Evolutionary conservation across 768 basidiomycete species (phyloP).

Genomic region (Astraeus odoratus): DNA sequence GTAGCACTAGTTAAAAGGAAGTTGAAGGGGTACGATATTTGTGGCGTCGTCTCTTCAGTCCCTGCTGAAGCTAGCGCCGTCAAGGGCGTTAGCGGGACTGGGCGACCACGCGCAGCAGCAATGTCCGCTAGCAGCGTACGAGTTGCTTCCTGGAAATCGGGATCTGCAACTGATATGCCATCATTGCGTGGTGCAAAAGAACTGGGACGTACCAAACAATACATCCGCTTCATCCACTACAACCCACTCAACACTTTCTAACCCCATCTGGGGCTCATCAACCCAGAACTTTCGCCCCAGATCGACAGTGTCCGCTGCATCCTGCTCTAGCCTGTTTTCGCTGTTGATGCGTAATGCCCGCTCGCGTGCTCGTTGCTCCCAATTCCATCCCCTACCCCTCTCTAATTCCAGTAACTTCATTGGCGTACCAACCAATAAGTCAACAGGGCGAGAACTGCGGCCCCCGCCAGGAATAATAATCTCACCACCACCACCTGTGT

Average conservation of each 20-base stretch:
- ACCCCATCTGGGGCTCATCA: slow-evolving; percentile 50
- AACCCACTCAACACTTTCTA: slow-evolving; percentile 79
- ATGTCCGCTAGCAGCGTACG: slow-evolving; percentile 65
- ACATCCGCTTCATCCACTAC: slow-evolving; percentile 90
- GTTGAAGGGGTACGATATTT: slow-evolving; percentile 63
- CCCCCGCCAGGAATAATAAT: slow-evolving; percentile 20
- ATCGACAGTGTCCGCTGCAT: slow-evolving; percentile 12
- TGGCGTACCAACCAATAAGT: slow-evolving; percentile 60
- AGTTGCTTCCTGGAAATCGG: slow-evolving; percentile 77
- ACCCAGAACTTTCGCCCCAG: slow-evolving; percentile 30
- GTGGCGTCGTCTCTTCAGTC: slow-evolving; percentile 8
- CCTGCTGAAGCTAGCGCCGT: neutral
- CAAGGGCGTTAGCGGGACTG: slow-evolving; percentile 2
- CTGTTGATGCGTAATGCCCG: slow-evolving; percentile 17
- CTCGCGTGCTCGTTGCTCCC: slow-evolving; percentile 24
- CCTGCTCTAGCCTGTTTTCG: slow-evolving; percentile 24
- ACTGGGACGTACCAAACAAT: slow-evolving; percentile 56
- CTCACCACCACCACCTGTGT: slow-evolving; percentile 20
- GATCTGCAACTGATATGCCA: slow-evolving; percentile 40
- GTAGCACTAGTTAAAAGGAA: slow-evolving; percentile 82
- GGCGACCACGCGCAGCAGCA: slow-evolving; percentile 39
- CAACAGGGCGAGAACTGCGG: slow-evolving; percentile 29
- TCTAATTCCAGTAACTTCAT: slow-evolving; percentile 57
- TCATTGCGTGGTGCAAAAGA: neutral
- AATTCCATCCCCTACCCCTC: slow-evolving; percentile 49